Evolutionary conservation across 495 filamentous ascomycete genomes (phyloP), one percentile per base, ranked within the genome.

Genomic region (Tricharina praecox): DNA sequence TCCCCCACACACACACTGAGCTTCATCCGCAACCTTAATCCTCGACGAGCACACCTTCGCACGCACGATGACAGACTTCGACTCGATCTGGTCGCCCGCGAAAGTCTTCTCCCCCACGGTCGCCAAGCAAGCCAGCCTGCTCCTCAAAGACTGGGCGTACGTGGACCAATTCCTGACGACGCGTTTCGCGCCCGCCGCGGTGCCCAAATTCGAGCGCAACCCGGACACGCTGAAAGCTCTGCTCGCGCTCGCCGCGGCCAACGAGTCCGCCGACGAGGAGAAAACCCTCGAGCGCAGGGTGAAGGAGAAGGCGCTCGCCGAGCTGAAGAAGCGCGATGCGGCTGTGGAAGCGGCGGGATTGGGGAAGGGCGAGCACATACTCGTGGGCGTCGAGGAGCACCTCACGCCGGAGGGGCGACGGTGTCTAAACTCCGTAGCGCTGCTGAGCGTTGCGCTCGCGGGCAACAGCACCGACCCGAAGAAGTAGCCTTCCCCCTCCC

Each of bases 131-230:
- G 76, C 75, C 34, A 56, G 71, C 66, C 58, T 73, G 59, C 53
- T 74, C 66, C 79, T 82, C 39, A 82, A 83, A 59, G 85, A 93
- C 68, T 95, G 86, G 87, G 74, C 77, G 45, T 84, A 81, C 56
- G 70, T 93, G 55, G 82, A 92, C 67, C 65, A 68, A 63, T 95
- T 87, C 85, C 75, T 95, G 2, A 59, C 63, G 23, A 67, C 70
- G 39, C 78, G 82, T 52, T 86, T 79, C 58, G 64, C 69, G 5
- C 75, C 80, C 1, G 70, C 71, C 37, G 67, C 69, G 1, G 54
- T 76, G 0, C 79, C 78, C 0, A 53, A 68, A 3, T 90, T 93
- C 62, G 87, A 95, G 64, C 77, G 83, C 54, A 93, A 88, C 58
- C 70, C 76, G 37, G 81, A 85, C 48, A 93, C 86, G 1, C 69